Evolutionary conservation across 208 protist species (phyloP).

Genomic region (Leptomonas seymouri): DNA sequence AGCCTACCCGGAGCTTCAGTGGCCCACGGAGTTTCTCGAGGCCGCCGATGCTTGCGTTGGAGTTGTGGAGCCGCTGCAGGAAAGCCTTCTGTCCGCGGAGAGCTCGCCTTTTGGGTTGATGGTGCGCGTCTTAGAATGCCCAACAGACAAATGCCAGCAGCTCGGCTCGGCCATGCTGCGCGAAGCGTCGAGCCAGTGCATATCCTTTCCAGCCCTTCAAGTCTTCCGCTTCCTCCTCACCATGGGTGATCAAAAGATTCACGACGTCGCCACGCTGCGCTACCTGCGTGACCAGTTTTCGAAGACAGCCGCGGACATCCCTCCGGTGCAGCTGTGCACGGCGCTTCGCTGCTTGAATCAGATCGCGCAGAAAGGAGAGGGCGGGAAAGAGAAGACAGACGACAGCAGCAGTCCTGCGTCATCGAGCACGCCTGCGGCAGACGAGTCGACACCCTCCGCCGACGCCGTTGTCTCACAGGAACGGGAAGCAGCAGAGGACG

Average conservation of each 20-base stretch:
- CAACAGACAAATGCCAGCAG: slow-evolving; percentile 35
- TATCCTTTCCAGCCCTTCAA: slow-evolving; percentile 67
- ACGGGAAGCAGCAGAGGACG: background rate
- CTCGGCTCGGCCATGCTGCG: slow-evolving; percentile 56
- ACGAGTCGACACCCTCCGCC: background rate
- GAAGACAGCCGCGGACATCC: slow-evolving; percentile 73
- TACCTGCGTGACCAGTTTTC: slow-evolving; percentile 76
- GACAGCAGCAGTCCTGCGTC: background rate
- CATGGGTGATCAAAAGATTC: slow-evolving; percentile 57
- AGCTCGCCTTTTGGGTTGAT: slow-evolving; percentile 44
- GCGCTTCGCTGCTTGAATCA: slow-evolving; percentile 62
- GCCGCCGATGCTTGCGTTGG: slow-evolving; percentile 25
- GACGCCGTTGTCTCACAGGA: too few species aligned
- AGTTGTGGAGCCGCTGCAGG: slow-evolving; percentile 17
- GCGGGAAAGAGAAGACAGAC: background rate
- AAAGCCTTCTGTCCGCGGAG: slow-evolving; percentile 31
- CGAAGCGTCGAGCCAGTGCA: slow-evolving; percentile 58
- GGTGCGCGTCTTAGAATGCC: slow-evolving; percentile 37
- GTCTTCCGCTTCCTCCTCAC: slow-evolving; percentile 77
- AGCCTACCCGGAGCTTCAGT: slow-evolving; percentile 13
- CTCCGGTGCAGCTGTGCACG: slow-evolving; percentile 75
- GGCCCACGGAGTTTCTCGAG: slow-evolving; percentile 25
- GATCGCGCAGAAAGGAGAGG: background rate
- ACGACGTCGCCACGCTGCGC: slow-evolving; percentile 41
- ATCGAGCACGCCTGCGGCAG: background rate